Evolutionary conservation across 2,329 filamentous ascomycete genomes (phyloP), one percentile per base, ranked within the genome.

Genomic region (Penicillium expansum): DNA sequence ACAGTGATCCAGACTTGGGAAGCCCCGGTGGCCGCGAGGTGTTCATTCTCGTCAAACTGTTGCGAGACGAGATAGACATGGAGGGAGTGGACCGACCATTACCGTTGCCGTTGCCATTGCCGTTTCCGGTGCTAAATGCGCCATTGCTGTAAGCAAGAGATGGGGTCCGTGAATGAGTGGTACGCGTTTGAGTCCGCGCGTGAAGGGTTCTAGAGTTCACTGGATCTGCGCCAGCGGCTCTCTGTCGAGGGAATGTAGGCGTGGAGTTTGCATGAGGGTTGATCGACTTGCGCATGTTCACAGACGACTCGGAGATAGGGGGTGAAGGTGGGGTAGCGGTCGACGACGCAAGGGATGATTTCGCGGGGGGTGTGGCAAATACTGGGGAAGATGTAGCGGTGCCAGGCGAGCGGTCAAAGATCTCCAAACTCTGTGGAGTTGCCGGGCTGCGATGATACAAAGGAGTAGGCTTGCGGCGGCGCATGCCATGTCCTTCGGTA

Each of bases 331-430:
- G 93, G 44, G 94, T 95, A 29, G 87, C 84, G 47, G 89, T 79
- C 43, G 88, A 86, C 45, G 87, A 86, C 32, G 85, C 79, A 29
- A 82, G 79, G 52, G 80, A 83, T 4, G 83, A 80, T 75, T 90
- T 93, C 61, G 83, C 87, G 14, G 91, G 91, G 30, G 93, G 92
- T 0, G 92, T 97, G 6, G 87, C 88, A 61, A 95, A 87, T 61
- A 94, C 87, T n/a, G 92, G 91, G 9, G 92, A 96, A 66, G 92
- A 95, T n/a, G 81, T 82, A 5, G 87, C 90, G n/a, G 90, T 91
- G 49, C 84, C 84, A n/a, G 90, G 90, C 11, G 91, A 94, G 30
- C 83, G 77, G 62, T 90, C 89, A 59, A 91, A 92, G 22, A 86
- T 84, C 22, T 76, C 73, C 20, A 90, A 88, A 42, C 89, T 91